phyloP scores from a whole-genome alignment of 2,329 filamentous ascomycete species.

The Xylariaceae sp. region DNA sequence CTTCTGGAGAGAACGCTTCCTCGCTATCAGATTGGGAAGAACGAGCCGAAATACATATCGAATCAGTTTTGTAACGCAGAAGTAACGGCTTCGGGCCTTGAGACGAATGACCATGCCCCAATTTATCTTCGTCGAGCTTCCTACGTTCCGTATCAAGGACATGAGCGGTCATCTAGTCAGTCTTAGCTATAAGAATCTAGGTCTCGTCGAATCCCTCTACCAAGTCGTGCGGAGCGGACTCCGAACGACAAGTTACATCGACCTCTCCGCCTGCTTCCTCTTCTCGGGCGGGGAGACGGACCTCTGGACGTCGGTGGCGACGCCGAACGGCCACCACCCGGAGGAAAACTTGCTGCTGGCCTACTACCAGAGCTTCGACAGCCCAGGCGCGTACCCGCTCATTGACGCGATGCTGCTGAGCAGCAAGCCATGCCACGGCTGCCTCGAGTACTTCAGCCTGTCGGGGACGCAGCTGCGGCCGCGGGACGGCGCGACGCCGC shows the following conservation, averaged over 20 bases:
- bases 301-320: conserved; percentile 20
- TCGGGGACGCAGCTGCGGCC: conserved; percentile 21
- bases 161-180: conserved; percentile 17
- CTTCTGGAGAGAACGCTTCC: background rate
- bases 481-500: conserved; percentile 11
- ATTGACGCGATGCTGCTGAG: conserved; percentile 24
- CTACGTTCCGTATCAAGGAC: conserved; percentile 26
- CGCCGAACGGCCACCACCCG: conserved; percentile 15
- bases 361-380: conserved; percentile 27
- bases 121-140: conserved; percentile 28
- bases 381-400: conserved; percentile 26
- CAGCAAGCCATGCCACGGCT: conserved; percentile 24
- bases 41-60: background rate
- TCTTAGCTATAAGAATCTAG: conserved; percentile 19
- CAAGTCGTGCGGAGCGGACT: conserved; percentile 23
- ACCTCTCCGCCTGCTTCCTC: conserved; percentile 23
- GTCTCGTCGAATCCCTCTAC: conserved; percentile 18
- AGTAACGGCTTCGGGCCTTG: no score
- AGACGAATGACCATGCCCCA: conserved; percentile 23
- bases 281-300: conserved; percentile 26
- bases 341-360: conserved; percentile 26
- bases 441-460: conserved; percentile 24
- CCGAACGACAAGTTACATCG: conserved; percentile 15
- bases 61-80: no score
- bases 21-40: background rate